These are phyloP conservation scores for Oryza coarctata DNA, from an alignment of 176 grass and related monocot genomes.

Conservation along the genomic window DNA sequence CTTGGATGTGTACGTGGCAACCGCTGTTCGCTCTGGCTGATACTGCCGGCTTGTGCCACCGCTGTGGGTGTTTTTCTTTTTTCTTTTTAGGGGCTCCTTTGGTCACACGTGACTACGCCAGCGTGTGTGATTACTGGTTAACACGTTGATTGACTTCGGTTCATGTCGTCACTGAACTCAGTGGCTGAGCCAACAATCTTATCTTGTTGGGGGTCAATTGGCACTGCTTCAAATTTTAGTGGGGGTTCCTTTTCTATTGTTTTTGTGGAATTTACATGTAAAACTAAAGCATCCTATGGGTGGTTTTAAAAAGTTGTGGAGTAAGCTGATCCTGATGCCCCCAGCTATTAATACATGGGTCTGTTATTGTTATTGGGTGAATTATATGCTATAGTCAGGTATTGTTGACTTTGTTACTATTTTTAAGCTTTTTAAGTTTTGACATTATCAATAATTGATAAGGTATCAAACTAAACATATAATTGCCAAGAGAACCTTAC, in stretches of 20 bases:
- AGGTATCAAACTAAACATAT: too few species aligned
- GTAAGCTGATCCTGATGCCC: background rate
- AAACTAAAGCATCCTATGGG: background rate
- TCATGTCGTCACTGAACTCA: background rate
- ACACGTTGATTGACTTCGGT: background rate
- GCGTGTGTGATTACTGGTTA: background rate
- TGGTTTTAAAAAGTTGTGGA: background rate
- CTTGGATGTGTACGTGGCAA: background rate
- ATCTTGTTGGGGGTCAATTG: background rate
- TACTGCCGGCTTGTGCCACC: too few species aligned
- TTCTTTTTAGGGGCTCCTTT: background rate
- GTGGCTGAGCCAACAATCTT: background rate
- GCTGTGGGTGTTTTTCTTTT: background rate
- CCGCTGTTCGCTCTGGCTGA: background rate
- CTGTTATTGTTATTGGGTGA: background rate
- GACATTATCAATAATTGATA: too few species aligned
- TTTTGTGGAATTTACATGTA: background rate
- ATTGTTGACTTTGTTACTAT: too few species aligned
- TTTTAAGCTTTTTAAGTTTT: too few species aligned
- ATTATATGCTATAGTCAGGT: too few species aligned
- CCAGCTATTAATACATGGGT: background rate
- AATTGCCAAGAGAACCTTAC: too few species aligned
- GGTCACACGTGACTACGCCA: slow-evolving; percentile 19
- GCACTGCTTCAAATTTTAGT: background rate
- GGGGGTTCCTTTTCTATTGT: background rate